Percentiles rank a stretch among this genome's conserved stretches.
These are phyloP conservation scores for Gautieria morchelliformis DNA, from an alignment of 768 basidiomycete genomes.

Conservation along the genomic window DNA sequence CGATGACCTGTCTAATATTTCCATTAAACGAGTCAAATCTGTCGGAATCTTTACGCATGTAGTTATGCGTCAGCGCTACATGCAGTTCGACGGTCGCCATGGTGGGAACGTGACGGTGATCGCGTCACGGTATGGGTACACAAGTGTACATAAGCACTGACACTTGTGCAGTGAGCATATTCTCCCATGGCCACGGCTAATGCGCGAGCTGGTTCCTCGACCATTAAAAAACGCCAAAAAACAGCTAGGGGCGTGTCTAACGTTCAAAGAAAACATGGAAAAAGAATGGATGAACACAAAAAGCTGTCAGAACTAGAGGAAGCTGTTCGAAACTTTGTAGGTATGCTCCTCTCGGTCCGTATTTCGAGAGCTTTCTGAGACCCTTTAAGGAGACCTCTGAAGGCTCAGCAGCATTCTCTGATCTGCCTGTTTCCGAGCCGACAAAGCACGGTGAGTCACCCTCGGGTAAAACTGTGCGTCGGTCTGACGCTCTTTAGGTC, in stretches of 20 bases:
- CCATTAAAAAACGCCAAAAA: background rate
- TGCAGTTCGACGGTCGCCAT: too few species aligned
- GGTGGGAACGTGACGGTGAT: too few species aligned
- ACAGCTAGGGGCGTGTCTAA: background rate
- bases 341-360: constrained; percentile 9
- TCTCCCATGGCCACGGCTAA: too few species aligned
- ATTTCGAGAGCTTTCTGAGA: background rate
- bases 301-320: constrained; percentile 23
- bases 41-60: too few species aligned
- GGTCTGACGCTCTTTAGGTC: constrained; percentile 34
- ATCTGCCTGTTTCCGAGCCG: constrained; percentile 67
- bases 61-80: too few species aligned
- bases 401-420: constrained; percentile 50
- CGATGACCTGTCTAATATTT: too few species aligned
- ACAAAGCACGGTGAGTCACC: constrained; percentile 56
- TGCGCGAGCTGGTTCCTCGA: background rate
- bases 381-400: constrained; percentile 39
- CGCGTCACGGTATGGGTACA: too few species aligned
- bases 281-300: constrained; percentile 13
- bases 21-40: too few species aligned
- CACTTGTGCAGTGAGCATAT: too few species aligned
- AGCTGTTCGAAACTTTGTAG: constrained; percentile 23
- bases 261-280: background rate
- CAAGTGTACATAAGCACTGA: too few species aligned
- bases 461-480: constrained; percentile 1